Conservation (phyloP, 176 grass and related monocot genomes). For the Eragrostis nindensis region DNA sequence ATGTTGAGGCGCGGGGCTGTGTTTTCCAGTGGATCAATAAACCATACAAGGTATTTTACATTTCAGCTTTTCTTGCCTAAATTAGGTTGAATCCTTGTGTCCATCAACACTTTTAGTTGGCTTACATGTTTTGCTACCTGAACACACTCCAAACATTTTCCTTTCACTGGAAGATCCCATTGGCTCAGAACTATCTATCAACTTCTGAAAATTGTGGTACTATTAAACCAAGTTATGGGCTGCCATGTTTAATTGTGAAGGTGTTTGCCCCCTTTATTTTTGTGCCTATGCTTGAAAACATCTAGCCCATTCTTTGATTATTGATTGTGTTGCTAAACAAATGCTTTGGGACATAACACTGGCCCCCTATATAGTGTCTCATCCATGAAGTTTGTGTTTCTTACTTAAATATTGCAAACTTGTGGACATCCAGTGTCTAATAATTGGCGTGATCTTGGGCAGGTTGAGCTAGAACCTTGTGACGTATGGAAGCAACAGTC, state of each 20-base stretch:
- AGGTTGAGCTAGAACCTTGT: slow-evolving; percentile 68
- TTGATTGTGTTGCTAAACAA: not conserved
- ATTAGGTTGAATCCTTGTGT: not conserved
- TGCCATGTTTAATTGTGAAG: not conserved
- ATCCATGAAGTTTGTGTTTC: not conserved
- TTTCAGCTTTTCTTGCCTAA: not conserved
- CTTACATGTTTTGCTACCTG: not conserved
- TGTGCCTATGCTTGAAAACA: not conserved
- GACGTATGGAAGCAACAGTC: slow-evolving; percentile 91
- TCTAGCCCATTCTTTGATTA: not conserved
- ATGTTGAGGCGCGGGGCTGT: slow-evolving; percentile 61
- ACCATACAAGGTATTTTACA: slow-evolving; percentile 67
- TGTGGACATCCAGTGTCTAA: not conserved
- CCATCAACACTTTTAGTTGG: not conserved
- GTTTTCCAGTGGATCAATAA: slow-evolving; percentile 80
- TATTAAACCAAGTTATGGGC: not conserved
- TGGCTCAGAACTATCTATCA: not conserved
- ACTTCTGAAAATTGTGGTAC: not conserved
- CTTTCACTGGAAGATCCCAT: not conserved
- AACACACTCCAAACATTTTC: not conserved
- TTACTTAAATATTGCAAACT: not conserved
- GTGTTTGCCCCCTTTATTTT: not conserved
- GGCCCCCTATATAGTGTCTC: not conserved
- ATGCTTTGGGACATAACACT: not conserved
- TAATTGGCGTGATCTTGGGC: not conserved